Percentiles rank a stretch among this genome's conserved stretches.
phyloP scores from a whole-genome alignment of 768 basidiomycete species.

The Xerocomus brunneocitrinus region DNA sequence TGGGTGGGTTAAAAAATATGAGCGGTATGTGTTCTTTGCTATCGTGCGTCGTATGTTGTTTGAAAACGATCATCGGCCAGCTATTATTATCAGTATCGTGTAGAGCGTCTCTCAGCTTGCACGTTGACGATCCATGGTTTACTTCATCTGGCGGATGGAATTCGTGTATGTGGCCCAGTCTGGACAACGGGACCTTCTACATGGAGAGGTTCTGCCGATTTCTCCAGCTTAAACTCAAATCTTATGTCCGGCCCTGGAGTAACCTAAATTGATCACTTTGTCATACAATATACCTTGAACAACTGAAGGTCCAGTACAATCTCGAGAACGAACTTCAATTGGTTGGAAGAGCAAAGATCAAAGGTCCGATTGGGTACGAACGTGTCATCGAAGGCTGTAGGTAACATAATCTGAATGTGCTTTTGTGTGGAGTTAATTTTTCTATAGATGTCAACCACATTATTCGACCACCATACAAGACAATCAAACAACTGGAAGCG shows the following conservation, averaged over 20 bases:
- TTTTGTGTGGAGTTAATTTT: too few relatives aligned
- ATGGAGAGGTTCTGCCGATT: constrained; percentile 19
- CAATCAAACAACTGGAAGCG: background rate
- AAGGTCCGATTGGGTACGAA: background rate
- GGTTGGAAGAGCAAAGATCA: too few relatives aligned
- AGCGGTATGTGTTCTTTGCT: background rate
- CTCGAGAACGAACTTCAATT: too few relatives aligned
- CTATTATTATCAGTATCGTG: background rate
- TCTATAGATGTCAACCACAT: constrained; percentile 10
- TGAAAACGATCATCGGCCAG: too few relatives aligned
- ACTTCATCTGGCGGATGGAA: constrained; percentile 19
- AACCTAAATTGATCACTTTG: constrained; percentile 9
- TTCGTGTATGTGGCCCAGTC: constrained; percentile 13
- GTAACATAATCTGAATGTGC: too few relatives aligned
- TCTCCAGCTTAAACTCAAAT: constrained; percentile 10
- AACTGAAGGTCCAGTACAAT: too few relatives aligned
- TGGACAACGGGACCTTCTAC: constrained; percentile 21
- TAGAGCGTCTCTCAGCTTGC: constrained; percentile 3
- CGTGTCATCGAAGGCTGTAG: too few relatives aligned
- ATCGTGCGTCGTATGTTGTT: too few relatives aligned
- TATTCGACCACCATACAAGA: constrained; percentile 4
- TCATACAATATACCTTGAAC: too few relatives aligned
- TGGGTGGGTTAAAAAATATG: constrained; percentile 6
- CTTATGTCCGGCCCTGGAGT: constrained; percentile 10
- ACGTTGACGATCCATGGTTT: constrained; percentile 17